phyloP scores from a whole-genome alignment of 257 asterid species.

The Verbena officinalis region DNA sequence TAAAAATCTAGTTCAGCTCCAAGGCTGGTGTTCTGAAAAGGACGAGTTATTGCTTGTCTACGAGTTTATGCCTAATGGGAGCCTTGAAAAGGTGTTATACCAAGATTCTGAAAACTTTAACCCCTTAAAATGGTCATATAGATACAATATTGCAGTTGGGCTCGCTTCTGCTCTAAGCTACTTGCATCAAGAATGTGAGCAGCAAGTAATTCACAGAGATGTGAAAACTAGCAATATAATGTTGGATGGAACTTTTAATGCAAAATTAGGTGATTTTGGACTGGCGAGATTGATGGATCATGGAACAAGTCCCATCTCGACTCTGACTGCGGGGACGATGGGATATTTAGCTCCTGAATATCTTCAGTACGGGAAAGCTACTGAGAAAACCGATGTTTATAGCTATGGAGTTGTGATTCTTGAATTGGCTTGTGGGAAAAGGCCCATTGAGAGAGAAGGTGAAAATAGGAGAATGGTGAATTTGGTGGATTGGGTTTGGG shows the following conservation, averaged over 20 bases:
- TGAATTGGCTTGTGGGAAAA: conserved; percentile 85
- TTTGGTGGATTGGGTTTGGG: conserved; percentile 98
- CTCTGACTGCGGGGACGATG: conserved; percentile 96
- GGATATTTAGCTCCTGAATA: conserved; percentile 97
- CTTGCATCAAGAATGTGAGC: conserved; percentile 92
- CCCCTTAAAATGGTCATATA: conserved; percentile 64
- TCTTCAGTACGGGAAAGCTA: conserved; percentile 87
- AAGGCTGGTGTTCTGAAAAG: conserved; percentile 87
- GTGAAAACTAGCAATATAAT: conserved; percentile 80
- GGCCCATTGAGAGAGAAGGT: conserved; percentile 82
- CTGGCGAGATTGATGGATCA: conserved; percentile 90
- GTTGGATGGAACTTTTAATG: conserved; percentile 70
- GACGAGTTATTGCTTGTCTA: conserved; percentile 88
- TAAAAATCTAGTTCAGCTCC: conserved; percentile 82
- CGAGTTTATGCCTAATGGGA: conserved; percentile 92
- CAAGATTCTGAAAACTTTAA: conserved; percentile 40
- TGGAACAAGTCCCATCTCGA: conserved; percentile 84
- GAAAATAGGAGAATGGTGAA: conserved; percentile 70
- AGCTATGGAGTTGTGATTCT: conserved; percentile 90
- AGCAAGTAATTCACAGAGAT: conserved; percentile 94
- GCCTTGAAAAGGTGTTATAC: conserved; percentile 67
- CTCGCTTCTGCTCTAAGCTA: conserved; percentile 85
- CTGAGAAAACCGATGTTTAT: conserved; percentile 87
- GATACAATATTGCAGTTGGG: conserved; percentile 87
- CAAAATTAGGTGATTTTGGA: conserved; percentile 89